phyloP scores from a whole-genome alignment of 345 rosid genomes.

The Punica granatum region DNA sequence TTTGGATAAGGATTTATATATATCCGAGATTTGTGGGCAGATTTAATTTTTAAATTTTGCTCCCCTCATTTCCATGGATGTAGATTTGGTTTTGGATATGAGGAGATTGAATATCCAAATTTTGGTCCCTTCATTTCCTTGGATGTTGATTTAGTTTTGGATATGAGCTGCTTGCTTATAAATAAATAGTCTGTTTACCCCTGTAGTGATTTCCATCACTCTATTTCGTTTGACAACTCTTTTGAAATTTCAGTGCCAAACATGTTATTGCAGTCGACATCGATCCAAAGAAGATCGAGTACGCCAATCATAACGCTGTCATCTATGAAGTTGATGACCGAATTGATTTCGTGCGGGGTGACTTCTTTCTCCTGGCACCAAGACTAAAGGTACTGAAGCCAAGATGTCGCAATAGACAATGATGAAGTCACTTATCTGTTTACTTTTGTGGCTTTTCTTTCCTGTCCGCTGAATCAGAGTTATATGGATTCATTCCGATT shows the following conservation, averaged over 20 bases:
- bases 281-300: conserved; percentile 72
- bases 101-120: too few species aligned
- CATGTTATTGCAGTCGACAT: conserved; percentile 76
- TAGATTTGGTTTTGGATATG: too few species aligned
- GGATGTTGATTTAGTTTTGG: too few species aligned
- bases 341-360: conserved; percentile 74
- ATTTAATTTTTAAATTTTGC: too few species aligned
- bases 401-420: neutral
- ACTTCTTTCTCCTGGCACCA: conserved; percentile 66
- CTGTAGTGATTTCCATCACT: neutral
- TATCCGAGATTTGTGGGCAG: too few species aligned
- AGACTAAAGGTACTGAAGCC: conserved; percentile 50
- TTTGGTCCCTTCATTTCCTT: too few species aligned
- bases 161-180: too few species aligned
- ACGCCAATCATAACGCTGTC: conserved; percentile 72
- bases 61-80: too few species aligned
- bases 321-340: conserved; percentile 67
- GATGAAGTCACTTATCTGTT: neutral
- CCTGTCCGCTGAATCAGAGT: too few species aligned
- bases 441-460: neutral
- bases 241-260: conserved; percentile 45
- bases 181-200: neutral
- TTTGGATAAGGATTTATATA: too few species aligned
- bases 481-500: too few species aligned
- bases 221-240: neutral